Evolutionary conservation across 768 basidiomycete species (phyloP).

Genomic region (Lactarius psammicola): DNA sequence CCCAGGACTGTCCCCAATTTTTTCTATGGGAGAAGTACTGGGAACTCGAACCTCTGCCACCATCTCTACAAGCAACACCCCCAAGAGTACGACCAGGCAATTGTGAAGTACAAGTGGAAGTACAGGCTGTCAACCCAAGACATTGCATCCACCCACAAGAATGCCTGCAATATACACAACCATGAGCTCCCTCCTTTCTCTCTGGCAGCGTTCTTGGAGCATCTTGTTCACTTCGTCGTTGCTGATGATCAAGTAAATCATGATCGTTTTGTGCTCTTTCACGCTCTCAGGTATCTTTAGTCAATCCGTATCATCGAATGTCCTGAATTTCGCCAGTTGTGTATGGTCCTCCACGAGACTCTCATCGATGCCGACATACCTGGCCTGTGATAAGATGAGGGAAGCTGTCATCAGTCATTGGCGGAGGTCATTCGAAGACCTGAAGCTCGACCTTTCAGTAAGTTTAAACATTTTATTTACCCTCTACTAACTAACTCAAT

Average conservation of each 20-base stretch:
- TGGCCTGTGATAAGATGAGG: neutral
- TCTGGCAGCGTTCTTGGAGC: too few relatives aligned
- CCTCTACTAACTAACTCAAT: too few relatives aligned
- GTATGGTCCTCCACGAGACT: too few relatives aligned
- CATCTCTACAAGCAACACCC: neutral
- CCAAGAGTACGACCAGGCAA: neutral
- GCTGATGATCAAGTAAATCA: too few relatives aligned
- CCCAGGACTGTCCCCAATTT: neutral
- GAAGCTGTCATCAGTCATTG: neutral
- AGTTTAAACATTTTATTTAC: neutral
- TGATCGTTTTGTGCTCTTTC: too few relatives aligned
- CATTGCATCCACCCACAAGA: neutral
- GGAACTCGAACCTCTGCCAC: neutral
- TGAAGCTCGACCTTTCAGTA: neutral
- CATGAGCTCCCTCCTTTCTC: too few relatives aligned
- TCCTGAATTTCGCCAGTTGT: too few relatives aligned
- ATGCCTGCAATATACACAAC: too few relatives aligned
- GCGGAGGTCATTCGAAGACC: neutral
- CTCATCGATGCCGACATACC: too few relatives aligned
- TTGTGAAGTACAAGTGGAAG: neutral
- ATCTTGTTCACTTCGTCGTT: too few relatives aligned
- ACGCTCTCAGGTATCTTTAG: too few relatives aligned
- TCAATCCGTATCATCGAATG: too few relatives aligned
- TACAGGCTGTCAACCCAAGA: neutral
- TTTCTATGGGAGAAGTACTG: neutral